Conservation (phyloP, 495 filamentous ascomycete species). For the Aspergillus conjunctus region DNA sequence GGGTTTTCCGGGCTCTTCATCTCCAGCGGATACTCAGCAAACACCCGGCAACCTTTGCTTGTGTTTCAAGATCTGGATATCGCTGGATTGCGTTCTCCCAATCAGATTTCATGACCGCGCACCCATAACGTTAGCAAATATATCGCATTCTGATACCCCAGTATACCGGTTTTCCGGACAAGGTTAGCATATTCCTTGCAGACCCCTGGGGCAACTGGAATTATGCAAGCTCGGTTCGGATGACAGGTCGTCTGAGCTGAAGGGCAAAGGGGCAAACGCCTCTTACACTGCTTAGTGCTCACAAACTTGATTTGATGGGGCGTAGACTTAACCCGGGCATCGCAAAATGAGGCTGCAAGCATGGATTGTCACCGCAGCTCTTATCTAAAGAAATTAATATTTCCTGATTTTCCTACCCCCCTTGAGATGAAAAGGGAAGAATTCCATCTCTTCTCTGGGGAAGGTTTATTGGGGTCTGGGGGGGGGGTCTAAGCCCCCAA, state of each 20-base stretch:
- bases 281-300: not conserved
- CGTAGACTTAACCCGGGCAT: conserved; percentile 17
- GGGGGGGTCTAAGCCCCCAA: conserved; percentile 2
- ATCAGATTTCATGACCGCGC: conserved; percentile 10
- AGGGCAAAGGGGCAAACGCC: conserved; percentile 17
- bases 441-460: not conserved
- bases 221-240: conserved; percentile 2
- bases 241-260: not conserved
- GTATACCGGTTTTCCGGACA: not conserved
- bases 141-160: conserved; percentile 2
- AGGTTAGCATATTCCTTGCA: not conserved
- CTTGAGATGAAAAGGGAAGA: not conserved
- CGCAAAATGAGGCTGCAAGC: conserved; percentile 15
- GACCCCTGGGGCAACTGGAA: conserved; percentile 13
- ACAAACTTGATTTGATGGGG: conserved; percentile 6
- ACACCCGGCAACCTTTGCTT: conserved; percentile 1
- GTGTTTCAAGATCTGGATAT: conserved; percentile 14
- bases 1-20: conserved; percentile 3
- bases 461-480: conserved; percentile 1
- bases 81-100: conserved; percentile 12
- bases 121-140: not conserved
- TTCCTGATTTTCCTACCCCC: not conserved
- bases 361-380: conserved; percentile 1
- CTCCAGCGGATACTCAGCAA: conserved; percentile 10
- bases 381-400: no score